Conservation (phyloP, 75 land plant genomes). For the Selaginella tamariscina region DNA sequence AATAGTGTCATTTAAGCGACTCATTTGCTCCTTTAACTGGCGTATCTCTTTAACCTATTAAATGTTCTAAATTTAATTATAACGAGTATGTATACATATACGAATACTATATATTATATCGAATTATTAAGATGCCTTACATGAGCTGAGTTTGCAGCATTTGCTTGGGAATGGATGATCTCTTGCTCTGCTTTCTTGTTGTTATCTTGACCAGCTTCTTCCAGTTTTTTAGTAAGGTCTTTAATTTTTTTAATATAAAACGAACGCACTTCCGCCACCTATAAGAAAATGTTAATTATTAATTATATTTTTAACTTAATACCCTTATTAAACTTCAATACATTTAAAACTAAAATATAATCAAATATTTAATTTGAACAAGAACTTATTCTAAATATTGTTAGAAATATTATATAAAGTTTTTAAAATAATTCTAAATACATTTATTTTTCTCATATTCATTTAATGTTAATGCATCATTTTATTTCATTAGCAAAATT, state of each 20-base stretch:
- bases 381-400: no score
- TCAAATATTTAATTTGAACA: no score
- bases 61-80: not conserved
- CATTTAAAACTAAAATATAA: no score
- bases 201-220: slow-evolving; percentile 13
- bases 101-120: not conserved
- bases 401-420: no score
- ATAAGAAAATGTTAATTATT: not conserved
- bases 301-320: no score
- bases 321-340: no score
- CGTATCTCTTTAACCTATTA: not conserved
- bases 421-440: no score
- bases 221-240: slow-evolving; percentile 17
- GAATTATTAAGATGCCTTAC: not conserved
- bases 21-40: not conserved
- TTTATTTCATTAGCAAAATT: no score
- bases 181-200: not conserved
- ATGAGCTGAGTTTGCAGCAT: not conserved
- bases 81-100: not conserved
- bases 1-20: not conserved
- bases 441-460: no score
- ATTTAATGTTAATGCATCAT: no score
- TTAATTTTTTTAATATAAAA: slow-evolving; percentile 19
- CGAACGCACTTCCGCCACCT: slow-evolving; percentile 16
- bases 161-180: no score